Percentiles rank a stretch among this genome's conserved stretches.
phyloP scores from a whole-genome alignment of 106 monocot genomes.

The Narthecium ossifragum region DNA sequence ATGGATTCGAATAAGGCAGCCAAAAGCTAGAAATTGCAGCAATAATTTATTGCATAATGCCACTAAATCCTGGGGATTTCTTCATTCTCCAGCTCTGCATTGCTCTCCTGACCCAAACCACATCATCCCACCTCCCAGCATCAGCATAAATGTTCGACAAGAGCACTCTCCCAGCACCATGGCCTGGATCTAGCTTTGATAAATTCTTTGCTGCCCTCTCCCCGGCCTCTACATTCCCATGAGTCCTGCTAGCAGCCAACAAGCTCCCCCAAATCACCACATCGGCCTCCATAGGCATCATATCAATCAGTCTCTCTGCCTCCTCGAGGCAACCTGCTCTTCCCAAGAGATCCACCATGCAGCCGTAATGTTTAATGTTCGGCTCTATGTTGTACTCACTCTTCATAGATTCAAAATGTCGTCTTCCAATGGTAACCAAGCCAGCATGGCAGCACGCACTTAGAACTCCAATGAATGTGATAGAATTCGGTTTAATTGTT shows the following conservation, averaged over 20 bases:
- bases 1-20: too few species aligned
- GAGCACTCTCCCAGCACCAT: constrained; percentile 54
- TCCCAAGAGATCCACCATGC: constrained; percentile 72
- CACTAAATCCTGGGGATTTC: constrained; percentile 48
- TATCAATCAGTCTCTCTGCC: constrained; percentile 36
- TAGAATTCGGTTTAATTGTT: constrained; percentile 52
- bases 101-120: constrained; percentile 26
- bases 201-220: constrained; percentile 53
- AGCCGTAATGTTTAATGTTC: constrained; percentile 64
- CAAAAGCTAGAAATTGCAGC: too few species aligned
- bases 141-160: constrained; percentile 72
- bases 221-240: constrained; percentile 43
- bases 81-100: constrained; percentile 33
- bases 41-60: too few species aligned
- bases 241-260: constrained; percentile 49
- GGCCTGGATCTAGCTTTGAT: constrained; percentile 43
- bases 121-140: constrained; percentile 51
- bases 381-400: constrained; percentile 40
- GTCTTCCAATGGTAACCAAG: constrained; percentile 33
- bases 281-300: constrained; percentile 59
- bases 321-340: constrained; percentile 60
- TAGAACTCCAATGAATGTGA: constrained; percentile 69
- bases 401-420: constrained; percentile 45
- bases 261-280: constrained; percentile 69
- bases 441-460: constrained; percentile 72